These are phyloP conservation scores for Bipolaris victoriae DNA, from an alignment of 2,329 filamentous ascomycete genomes.

Conservation along the genomic window DNA sequence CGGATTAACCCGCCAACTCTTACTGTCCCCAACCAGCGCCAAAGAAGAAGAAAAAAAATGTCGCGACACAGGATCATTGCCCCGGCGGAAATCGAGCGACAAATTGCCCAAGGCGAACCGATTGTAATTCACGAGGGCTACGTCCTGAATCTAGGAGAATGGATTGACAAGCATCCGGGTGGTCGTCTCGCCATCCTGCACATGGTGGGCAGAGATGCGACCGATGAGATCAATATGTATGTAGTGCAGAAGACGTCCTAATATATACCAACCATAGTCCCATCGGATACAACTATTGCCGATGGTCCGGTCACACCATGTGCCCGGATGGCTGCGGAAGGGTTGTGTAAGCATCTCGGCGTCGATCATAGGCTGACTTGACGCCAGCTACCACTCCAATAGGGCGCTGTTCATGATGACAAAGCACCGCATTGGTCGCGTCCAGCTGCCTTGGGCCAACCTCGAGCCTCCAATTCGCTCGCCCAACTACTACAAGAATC, in stretches of 20 bases:
- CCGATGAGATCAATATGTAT: slow-evolving; percentile 66
- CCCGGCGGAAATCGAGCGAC: slow-evolving; percentile 55
- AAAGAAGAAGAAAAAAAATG: slow-evolving; percentile 20
- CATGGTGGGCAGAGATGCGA: slow-evolving; percentile 66
- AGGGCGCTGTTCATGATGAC: slow-evolving; percentile 63
- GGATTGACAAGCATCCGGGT: slow-evolving; percentile 66
- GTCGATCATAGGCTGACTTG: slow-evolving; percentile 32
- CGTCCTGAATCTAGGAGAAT: slow-evolving; percentile 63
- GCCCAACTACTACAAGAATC: slow-evolving; percentile 49
- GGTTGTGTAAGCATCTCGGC: slow-evolving; percentile 15
- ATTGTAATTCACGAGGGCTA: slow-evolving; percentile 64
- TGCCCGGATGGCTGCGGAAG: slow-evolving; percentile 14
- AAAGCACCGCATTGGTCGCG: slow-evolving; percentile 65
- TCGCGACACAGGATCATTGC: slow-evolving; percentile 47
- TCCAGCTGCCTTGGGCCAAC: slow-evolving; percentile 62
- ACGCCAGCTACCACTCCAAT: slow-evolving; percentile 62
- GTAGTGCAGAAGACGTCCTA: slow-evolving; percentile 12
- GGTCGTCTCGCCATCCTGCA: slow-evolving; percentile 65
- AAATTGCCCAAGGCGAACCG: slow-evolving; percentile 62
- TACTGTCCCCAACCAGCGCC: slow-evolving; percentile 6
- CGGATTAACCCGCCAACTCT: slow-evolving; percentile 8
- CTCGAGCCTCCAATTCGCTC: slow-evolving; percentile 65
- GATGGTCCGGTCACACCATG: slow-evolving; percentile 3
- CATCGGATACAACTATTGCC: slow-evolving; percentile 15
- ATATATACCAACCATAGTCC: slow-evolving; percentile 6